Percentiles rank a stretch among this genome's conserved stretches.
phyloP scores from a whole-genome alignment of 2,329 filamentous ascomycete species.

The Alternaria infectoria region DNA sequence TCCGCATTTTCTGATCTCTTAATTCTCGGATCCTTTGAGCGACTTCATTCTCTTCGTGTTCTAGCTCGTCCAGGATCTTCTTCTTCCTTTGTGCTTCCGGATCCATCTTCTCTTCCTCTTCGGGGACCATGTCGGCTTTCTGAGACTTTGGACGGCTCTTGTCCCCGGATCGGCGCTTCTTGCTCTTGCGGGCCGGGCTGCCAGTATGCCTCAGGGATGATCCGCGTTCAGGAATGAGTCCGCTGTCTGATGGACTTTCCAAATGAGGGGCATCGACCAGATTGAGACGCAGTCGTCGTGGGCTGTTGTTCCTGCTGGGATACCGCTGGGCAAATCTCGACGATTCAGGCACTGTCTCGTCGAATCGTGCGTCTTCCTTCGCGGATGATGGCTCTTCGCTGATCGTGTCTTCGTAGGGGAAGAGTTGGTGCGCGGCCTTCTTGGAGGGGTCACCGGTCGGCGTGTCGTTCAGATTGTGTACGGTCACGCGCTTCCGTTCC shows the following conservation, averaged over 20 bases:
- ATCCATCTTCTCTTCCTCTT: constrained; percentile 36
- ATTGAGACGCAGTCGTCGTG: constrained; percentile 36
- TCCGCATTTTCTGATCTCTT: constrained; percentile 62
- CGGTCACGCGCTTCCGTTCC: constrained; percentile 64
- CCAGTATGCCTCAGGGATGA: constrained; percentile 44
- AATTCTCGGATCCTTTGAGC: constrained; percentile 64
- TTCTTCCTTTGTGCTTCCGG: constrained; percentile 31
- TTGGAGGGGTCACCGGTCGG: constrained; percentile 32
- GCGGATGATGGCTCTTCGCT: constrained; percentile 40
- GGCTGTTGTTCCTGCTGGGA: constrained; percentile 40
- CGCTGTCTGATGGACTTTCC: constrained; percentile 37
- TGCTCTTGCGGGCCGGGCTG: constrained; percentile 43
- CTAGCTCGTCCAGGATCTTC: constrained; percentile 41
- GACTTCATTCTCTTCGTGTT: constrained; percentile 61
- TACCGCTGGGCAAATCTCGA: constrained; percentile 38
- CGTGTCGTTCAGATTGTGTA: constrained; percentile 51
- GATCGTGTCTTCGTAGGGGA: constrained; percentile 46
- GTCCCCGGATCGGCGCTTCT: constrained; percentile 30
- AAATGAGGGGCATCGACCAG: constrained; percentile 29
- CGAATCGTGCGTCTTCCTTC: constrained; percentile 14
- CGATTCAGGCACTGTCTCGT: constrained; percentile 30
- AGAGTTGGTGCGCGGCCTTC: constrained; percentile 33
- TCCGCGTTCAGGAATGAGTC: constrained; percentile 41
- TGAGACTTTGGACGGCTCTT: constrained; percentile 33
- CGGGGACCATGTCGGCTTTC: constrained; percentile 33